These are phyloP conservation scores for Nakazawaea wickerhamii DNA, from an alignment of 805 yeast genomes.

Conservation along the genomic window DNA sequence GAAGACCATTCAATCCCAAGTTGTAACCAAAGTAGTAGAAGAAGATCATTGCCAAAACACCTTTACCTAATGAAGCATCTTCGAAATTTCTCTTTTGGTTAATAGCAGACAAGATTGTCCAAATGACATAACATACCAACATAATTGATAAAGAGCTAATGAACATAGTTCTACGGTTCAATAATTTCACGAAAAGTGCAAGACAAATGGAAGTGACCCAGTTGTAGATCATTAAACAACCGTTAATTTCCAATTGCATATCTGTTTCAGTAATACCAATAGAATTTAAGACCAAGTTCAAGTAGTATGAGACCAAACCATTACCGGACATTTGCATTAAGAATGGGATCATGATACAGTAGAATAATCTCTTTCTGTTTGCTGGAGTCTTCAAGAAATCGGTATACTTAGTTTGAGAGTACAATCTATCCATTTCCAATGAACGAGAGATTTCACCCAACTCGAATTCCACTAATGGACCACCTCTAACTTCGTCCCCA, in stretches of 20 bases:
- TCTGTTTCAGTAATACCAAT: slow-evolving; percentile 46
- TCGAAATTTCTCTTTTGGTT: slow-evolving; percentile 36
- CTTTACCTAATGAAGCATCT: slow-evolving; percentile 36
- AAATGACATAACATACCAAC: slow-evolving; percentile 33
- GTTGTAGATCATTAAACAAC: slow-evolving; percentile 44
- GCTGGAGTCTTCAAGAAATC: slow-evolving; percentile 32
- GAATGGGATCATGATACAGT: slow-evolving; percentile 25
- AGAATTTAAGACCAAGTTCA: slow-evolving; percentile 43
- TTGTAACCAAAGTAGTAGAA: slow-evolving; percentile 38
- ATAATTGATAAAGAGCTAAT: slow-evolving; percentile 30
- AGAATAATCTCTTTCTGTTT: slow-evolving; percentile 33
- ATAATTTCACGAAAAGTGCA: slow-evolving; percentile 23
- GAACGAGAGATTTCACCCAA: slow-evolving; percentile 32
- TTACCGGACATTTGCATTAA: slow-evolving; percentile 40
- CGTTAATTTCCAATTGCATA: slow-evolving; percentile 44
- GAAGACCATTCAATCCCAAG: slow-evolving; percentile 39
- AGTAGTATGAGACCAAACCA: slow-evolving; percentile 42
- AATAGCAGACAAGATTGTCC: slow-evolving; percentile 42
- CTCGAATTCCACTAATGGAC: slow-evolving; percentile 29
- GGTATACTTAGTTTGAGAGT: slow-evolving; percentile 26
- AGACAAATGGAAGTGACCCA: slow-evolving; percentile 29
- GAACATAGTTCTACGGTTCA: slow-evolving; percentile 34
- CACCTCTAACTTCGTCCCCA: slow-evolving; percentile 21
- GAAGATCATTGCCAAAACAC: slow-evolving; percentile 48
- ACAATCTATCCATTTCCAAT: slow-evolving; percentile 30